Conservation (phyloP, 352 stramenopile genomes). For the Phytopythium cucurbitacearum region DNA sequence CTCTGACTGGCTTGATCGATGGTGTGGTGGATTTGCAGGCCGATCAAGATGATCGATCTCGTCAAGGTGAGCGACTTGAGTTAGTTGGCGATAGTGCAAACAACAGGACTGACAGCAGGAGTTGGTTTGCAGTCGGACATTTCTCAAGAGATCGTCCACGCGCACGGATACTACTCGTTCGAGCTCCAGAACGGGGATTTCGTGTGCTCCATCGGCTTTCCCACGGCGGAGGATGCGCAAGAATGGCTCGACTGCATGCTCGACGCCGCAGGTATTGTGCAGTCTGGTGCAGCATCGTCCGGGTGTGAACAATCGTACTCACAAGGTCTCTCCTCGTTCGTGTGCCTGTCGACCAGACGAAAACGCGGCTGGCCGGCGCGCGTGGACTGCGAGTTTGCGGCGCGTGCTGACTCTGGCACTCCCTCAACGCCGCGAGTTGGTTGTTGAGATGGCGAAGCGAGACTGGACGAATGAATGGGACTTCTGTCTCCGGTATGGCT, state of each 20-base stretch:
- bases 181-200: conserved; percentile 37
- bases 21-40: conserved; percentile 13
- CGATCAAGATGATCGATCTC: conserved; percentile 66
- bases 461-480: conserved; percentile 84
- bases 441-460: conserved; percentile 51
- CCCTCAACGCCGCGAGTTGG: conserved; percentile 43
- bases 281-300: neutral
- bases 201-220: conserved; percentile 49
- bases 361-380: conserved; percentile 61
- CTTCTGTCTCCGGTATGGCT: conserved; percentile 52
- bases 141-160: conserved; percentile 26
- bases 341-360: conserved; percentile 29
- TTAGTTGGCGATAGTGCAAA: neutral
- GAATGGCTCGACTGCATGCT: conserved; percentile 64
- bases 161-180: conserved; percentile 59
- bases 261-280: conserved; percentile 37
- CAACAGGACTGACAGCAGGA: neutral
- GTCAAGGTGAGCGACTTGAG: conserved; percentile 36
- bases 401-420: conserved; percentile 45
- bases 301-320: neutral
- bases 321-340: neutral
- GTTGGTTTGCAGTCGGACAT: conserved; percentile 28
- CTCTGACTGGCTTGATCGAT: conserved; percentile 2
- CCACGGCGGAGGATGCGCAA: conserved; percentile 30
- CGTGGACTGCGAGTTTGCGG: conserved; percentile 60